phyloP scores from a whole-genome alignment of 257 asterid species.

The Marsdenia floribunda region DNA sequence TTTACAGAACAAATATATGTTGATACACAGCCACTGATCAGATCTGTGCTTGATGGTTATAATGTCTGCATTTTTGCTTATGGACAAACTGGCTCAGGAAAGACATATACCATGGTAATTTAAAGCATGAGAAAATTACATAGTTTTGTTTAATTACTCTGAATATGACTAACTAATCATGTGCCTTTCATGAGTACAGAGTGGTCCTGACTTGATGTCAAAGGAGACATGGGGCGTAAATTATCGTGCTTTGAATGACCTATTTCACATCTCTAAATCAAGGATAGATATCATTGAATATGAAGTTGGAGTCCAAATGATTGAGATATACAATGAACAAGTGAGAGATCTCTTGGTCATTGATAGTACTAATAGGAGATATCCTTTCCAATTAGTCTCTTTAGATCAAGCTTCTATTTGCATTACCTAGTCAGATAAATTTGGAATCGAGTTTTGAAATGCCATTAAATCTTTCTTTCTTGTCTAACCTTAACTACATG shows the following conservation, averaged over 20 bases:
- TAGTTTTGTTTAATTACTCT: background rate
- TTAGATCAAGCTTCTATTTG: conserved; percentile 5
- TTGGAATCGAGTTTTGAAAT: background rate
- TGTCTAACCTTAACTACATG: conserved; percentile 43
- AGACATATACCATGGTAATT: conserved; percentile 85
- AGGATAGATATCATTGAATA: conserved; percentile 61
- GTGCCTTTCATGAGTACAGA: conserved; percentile 37
- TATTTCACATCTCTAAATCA: conserved; percentile 55
- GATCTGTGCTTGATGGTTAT: conserved; percentile 86
- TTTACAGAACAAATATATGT: conserved; percentile 75
- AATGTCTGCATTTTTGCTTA: conserved; percentile 90
- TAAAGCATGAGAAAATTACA: background rate
- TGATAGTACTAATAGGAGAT: conserved; percentile 66
- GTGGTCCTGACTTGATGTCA: conserved; percentile 86
- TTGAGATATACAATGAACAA: conserved; percentile 91
- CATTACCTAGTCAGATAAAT: background rate
- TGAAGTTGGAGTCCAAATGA: conserved; percentile 90
- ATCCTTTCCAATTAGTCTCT: conserved; percentile 48
- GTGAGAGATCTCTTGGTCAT: conserved; percentile 88
- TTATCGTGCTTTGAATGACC: conserved; percentile 78
- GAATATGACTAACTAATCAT: background rate
- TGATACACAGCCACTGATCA: conserved; percentile 70
- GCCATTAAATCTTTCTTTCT: background rate
- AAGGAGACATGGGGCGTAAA: conserved; percentile 94
- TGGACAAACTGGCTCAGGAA: conserved; percentile 95